These are phyloP conservation scores for Stellera chamaejasme DNA, from an alignment of 345 rosid genomes.

Conservation along the genomic window DNA sequence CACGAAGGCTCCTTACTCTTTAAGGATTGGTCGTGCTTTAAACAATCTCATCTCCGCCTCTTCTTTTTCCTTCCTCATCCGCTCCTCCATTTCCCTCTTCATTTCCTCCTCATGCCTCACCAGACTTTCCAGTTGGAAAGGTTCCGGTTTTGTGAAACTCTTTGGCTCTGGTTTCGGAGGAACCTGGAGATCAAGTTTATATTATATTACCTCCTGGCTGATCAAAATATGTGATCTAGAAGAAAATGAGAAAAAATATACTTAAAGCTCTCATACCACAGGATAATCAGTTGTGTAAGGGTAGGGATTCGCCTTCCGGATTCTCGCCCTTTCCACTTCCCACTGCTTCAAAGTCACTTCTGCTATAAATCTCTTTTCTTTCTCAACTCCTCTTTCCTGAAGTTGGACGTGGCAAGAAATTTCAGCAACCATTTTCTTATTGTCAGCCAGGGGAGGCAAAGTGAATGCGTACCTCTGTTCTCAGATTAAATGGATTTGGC, in stretches of 20 bases:
- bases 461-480: slow-evolving; percentile 63
- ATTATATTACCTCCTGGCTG: slow-evolving; percentile 1
- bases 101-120: slow-evolving; percentile 85
- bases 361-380: slow-evolving; percentile 55
- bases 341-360: slow-evolving; percentile 51
- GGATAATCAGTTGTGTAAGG: slow-evolving; percentile 97
- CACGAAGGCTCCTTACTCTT: slow-evolving; percentile 46
- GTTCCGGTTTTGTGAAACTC: slow-evolving; percentile 71
- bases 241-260: too few relatives aligned
- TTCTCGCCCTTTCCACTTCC: slow-evolving; percentile 69
- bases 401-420: neutral
- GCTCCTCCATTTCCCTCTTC: slow-evolving; percentile 77
- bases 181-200: slow-evolving; percentile 34
- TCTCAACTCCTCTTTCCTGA: slow-evolving; percentile 93
- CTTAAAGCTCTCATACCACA: slow-evolving; percentile 63
- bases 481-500: slow-evolving; percentile 85
- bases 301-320: slow-evolving; percentile 83
- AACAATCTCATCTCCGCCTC: slow-evolving; percentile 66
- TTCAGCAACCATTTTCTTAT: neutral
- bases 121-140: slow-evolving; percentile 83
- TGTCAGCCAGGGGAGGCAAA: neutral
- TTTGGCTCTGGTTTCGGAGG: slow-evolving; percentile 89
- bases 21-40: slow-evolving; percentile 66
- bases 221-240: slow-evolving; percentile 1
- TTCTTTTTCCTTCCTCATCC: slow-evolving; percentile 57